phyloP scores from a whole-genome alignment of 2,329 filamentous ascomycete genomes.

The Gaeumannomyces sp. region DNA sequence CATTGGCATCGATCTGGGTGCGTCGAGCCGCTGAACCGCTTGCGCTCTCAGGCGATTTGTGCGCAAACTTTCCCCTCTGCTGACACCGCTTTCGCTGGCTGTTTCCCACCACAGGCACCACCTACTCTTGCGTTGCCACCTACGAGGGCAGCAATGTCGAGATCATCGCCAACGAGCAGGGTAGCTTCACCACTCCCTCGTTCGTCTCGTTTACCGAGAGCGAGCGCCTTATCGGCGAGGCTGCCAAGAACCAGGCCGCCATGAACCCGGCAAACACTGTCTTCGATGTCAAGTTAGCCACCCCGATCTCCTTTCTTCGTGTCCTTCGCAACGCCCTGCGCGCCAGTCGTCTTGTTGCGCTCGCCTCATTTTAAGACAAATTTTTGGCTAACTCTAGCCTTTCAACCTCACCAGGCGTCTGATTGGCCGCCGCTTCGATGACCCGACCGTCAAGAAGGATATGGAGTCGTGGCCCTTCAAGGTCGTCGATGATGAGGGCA shows the following conservation, averaged over 20 bases:
- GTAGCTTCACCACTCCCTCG: conserved; percentile 96
- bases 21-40: conserved; percentile 28
- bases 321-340: too few relatives aligned
- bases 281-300: conserved; percentile 94
- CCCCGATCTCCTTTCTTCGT: not conserved
- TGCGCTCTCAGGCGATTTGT: conserved; percentile 12
- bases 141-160: conserved; percentile 99
- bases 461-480: conserved; percentile 99
- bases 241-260: conserved; percentile 99
- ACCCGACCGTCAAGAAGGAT: conserved; percentile 97
- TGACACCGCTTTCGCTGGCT: conserved; percentile 8
- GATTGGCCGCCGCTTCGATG: conserved; percentile 92
- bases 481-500: conserved; percentile 82
- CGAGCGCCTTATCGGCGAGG: conserved; percentile 98
- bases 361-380: not conserved
- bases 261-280: conserved; percentile 99
- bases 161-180: conserved; percentile 99
- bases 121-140: conserved; percentile 99
- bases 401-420: conserved; percentile 63
- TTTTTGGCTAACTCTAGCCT: conserved; percentile 13
- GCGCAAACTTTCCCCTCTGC: conserved; percentile 13
- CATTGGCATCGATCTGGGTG: conserved; percentile 99
- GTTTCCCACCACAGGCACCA: conserved; percentile 65
- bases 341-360: not conserved
- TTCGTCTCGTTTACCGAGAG: conserved; percentile 99